Evolutionary conservation across 495 filamentous ascomycete genomes (phyloP).

Genomic region (Neurospora sp.): DNA sequence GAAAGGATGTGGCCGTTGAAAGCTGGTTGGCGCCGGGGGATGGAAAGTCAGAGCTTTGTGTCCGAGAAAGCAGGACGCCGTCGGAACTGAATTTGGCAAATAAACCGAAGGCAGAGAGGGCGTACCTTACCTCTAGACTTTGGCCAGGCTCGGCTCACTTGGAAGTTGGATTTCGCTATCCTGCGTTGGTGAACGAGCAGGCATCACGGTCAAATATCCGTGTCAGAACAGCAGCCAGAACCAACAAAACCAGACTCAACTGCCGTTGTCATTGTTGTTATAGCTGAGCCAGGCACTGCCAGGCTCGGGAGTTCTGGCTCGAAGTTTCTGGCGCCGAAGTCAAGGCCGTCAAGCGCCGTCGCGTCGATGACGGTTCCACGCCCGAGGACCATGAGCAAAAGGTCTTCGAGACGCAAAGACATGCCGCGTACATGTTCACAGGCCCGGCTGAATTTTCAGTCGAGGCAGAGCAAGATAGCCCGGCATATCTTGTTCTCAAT

Average conservation of each 20-base stretch:
- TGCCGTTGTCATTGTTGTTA: background rate
- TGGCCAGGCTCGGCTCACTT: background rate
- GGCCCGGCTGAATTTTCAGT: no score
- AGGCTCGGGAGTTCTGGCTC: no score
- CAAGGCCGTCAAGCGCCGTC: no score
- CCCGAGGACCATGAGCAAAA: no score
- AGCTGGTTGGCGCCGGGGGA: background rate
- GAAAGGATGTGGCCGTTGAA: background rate
- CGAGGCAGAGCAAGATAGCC: no score
- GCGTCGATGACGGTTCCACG: no score
- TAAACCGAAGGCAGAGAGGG: background rate
- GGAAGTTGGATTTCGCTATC: background rate
- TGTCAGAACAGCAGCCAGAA: background rate
- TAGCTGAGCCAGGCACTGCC: background rate
- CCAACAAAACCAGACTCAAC: background rate
- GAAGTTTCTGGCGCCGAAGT: no score
- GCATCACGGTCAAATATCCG: background rate
- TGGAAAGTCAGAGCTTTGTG: background rate
- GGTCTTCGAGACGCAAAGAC: no score
- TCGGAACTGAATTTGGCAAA: background rate
- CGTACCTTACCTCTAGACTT: background rate
- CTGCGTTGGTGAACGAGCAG: background rate
- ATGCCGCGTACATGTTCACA: no score
- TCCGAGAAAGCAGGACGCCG: background rate
- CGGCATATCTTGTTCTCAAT: no score